A percentile compares a stretch with the other conserved stretches of the same genome.
Conservation (phyloP, 2,329 filamentous ascomycete genomes). For the Penicillium verrucosum region DNA sequence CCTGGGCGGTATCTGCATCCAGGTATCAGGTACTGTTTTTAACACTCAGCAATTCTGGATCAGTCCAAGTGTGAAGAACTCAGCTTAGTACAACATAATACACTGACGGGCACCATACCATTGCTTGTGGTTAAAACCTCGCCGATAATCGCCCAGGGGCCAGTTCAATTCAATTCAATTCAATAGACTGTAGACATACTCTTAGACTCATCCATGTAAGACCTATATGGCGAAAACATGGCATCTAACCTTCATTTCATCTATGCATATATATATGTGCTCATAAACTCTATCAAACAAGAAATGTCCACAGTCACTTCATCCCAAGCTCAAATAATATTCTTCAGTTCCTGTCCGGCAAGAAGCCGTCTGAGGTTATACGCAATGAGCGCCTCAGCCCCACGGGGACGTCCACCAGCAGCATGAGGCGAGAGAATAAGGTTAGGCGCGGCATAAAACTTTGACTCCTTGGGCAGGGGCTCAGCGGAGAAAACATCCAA, state of each 20-base stretch:
- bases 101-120: background rate
- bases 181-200: background rate
- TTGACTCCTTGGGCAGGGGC: constrained; percentile 20
- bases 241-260: background rate
- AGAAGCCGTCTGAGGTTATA: constrained; percentile 60
- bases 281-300: background rate
- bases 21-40: no score
- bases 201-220: background rate
- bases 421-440: constrained; percentile 23
- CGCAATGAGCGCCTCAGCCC: constrained; percentile 57
- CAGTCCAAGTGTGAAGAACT: background rate
- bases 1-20: no score
- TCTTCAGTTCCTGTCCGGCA: constrained; percentile 59
- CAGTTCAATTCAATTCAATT: background rate
- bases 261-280: background rate
- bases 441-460: constrained; percentile 23
- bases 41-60: background rate
- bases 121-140: background rate
- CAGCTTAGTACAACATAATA: no score
- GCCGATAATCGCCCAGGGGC: background rate
- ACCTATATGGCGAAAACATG: no score
- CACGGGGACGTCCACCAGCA: constrained; percentile 47
- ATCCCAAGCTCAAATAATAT: constrained; percentile 33
- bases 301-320: background rate
- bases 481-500: constrained; percentile 24